These are phyloP conservation scores for Musa itinerans DNA, from an alignment of 176 grass and related monocot genomes.

Conservation along the genomic window DNA sequence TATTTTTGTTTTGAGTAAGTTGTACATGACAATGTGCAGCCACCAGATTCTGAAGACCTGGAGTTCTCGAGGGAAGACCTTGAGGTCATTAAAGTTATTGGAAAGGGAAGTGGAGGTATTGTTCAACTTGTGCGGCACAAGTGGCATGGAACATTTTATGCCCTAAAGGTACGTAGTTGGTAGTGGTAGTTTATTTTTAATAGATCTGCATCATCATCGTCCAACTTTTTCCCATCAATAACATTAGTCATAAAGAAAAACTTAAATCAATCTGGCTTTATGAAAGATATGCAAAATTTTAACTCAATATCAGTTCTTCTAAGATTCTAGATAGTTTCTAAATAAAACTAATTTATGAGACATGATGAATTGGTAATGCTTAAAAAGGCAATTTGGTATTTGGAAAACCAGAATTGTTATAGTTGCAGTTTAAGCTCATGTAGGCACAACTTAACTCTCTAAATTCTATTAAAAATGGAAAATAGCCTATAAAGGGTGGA, in stretches of 20 bases:
- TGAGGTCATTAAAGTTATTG: constrained; percentile 88
- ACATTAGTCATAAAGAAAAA: neutral
- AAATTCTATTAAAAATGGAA: too few relatives aligned
- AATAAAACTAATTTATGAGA: neutral
- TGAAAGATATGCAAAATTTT: neutral
- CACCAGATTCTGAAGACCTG: constrained; percentile 59
- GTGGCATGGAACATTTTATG: constrained; percentile 75
- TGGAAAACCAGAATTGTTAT: too few relatives aligned
- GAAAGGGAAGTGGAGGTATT: constrained; percentile 86
- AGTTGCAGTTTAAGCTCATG: too few relatives aligned
- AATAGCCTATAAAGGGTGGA: too few relatives aligned
- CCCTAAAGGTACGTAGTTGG: constrained; percentile 64
- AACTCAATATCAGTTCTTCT: neutral
- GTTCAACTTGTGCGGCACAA: constrained; percentile 91
- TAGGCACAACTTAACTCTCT: too few relatives aligned
- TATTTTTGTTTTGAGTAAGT: constrained; percentile 10
- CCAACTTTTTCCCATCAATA: neutral
- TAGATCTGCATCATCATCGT: neutral
- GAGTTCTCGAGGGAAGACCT: constrained; percentile 79
- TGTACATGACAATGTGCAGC: constrained; percentile 16
- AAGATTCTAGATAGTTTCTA: neutral
- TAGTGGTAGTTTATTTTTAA: neutral
- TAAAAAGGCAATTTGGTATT: too few relatives aligned
- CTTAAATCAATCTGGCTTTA: neutral
- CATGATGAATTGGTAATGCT: neutral